phyloP scores from a whole-genome alignment of 202 grass and related monocot species.

The Setaria viridis region DNA sequence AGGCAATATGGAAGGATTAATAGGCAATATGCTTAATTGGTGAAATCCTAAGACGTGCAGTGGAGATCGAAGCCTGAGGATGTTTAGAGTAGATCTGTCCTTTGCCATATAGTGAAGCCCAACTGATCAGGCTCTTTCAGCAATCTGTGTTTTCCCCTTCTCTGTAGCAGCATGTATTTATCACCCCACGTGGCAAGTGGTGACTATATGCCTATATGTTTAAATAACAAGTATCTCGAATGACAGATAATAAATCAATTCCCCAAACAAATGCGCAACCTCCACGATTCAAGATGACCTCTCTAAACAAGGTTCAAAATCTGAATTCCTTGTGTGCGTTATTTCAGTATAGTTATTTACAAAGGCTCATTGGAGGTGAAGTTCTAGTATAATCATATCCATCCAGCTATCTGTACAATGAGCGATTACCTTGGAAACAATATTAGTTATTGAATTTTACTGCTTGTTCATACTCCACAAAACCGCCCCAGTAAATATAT shows the following conservation, averaged over 20 bases:
- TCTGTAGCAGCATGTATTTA: neutral
- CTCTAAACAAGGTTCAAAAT: neutral
- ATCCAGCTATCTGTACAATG: neutral
- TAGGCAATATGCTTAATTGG: constrained; percentile 18
- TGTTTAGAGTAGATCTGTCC: neutral
- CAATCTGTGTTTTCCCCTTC: neutral
- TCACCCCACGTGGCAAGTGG: too few relatives aligned
- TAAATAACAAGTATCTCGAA: neutral
- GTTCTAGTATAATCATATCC: neutral
- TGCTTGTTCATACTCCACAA: neutral
- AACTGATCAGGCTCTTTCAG: neutral
- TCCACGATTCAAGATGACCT: neutral
- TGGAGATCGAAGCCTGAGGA: neutral
- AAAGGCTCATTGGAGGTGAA: neutral
- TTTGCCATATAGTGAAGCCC: neutral
- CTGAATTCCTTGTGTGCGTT: neutral
- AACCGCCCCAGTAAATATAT: neutral
- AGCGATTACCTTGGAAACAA: neutral
- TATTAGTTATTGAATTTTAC: neutral
- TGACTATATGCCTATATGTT: neutral
- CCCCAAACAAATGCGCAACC: neutral
- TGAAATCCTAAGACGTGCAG: neutral
- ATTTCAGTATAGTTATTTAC: neutral
- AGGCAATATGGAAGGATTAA: neutral
- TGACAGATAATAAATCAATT: neutral